Evolutionary conservation across 768 basidiomycete species (phyloP).

Genomic region (Pleurotus tuoliensis): DNA sequence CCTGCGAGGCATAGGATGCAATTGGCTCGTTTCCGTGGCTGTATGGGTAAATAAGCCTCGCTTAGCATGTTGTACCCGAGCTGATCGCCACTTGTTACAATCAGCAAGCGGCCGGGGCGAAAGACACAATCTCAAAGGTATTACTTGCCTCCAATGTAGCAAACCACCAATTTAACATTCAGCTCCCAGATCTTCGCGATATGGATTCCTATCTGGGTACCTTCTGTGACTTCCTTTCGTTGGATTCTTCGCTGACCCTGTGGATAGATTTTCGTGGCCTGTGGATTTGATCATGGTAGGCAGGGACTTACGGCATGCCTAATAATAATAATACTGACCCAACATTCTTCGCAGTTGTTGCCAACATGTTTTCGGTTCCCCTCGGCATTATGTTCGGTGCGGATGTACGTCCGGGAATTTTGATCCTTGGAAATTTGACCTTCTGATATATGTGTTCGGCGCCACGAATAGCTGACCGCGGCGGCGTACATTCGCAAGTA

Average conservation of each 20-base stretch:
- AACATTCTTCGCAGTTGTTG: constrained; percentile 41
- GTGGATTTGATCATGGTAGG: constrained; percentile 67
- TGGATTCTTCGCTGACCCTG: background rate
- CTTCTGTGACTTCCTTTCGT: constrained; percentile 11
- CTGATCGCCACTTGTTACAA: background rate
- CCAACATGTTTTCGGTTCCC: constrained; percentile 76
- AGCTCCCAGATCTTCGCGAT: constrained; percentile 46
- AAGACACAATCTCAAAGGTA: constrained; percentile 67
- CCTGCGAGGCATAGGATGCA: constrained; percentile 70
- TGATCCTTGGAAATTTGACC: background rate
- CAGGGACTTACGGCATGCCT: background rate
- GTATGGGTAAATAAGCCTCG: constrained; percentile 54
- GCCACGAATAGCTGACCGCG: constrained; percentile 36
- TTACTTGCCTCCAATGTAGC: background rate
- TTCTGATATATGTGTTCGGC: constrained; percentile 2
- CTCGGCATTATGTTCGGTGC: constrained; percentile 70
- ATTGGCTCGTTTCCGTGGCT: constrained; percentile 72
- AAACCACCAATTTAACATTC: background rate
- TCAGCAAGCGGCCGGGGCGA: constrained; percentile 68
- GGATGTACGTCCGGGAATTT: constrained; percentile 36
- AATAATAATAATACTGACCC: too few relatives aligned
- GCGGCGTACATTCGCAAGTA: constrained; percentile 66
- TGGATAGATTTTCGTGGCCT: constrained; percentile 62
- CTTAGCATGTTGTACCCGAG: background rate
- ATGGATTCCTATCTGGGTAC: constrained; percentile 76